phyloP scores from a whole-genome alignment of 768 basidiomycete species.

The Nidula microcarpa region DNA sequence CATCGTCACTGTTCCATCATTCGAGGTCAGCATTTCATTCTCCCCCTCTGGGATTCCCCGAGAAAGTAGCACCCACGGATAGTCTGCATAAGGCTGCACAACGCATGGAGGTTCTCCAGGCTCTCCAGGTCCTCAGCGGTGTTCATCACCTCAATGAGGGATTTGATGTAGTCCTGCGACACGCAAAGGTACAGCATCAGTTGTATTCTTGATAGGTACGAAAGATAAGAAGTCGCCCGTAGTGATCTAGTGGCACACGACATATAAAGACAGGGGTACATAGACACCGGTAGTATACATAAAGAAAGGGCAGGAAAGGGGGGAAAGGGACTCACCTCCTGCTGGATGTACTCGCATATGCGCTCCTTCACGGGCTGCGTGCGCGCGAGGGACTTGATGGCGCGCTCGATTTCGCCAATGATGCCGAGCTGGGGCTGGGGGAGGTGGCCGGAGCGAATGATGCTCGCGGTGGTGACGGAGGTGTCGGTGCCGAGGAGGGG shows the following conservation, averaged over 20 bases:
- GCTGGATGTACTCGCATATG: conserved; percentile 86
- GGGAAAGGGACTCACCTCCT: conserved; percentile 54
- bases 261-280: too few species aligned
- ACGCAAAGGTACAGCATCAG: conserved; percentile 9
- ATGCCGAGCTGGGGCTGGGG: conserved; percentile 76
- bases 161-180: conserved; percentile 80
- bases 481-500: conserved; percentile 64
- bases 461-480: conserved; percentile 55
- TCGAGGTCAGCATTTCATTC: neutral
- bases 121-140: conserved; percentile 93
- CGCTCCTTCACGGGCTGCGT: conserved; percentile 75
- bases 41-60: too few species aligned
- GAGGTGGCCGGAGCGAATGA: conserved; percentile 70
- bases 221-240: too few species aligned
- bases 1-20: conserved; percentile 65
- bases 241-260: too few species aligned
- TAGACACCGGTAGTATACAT: too few species aligned
- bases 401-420: conserved; percentile 74
- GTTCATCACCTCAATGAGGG: conserved; percentile 78
- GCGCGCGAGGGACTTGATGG: conserved; percentile 72
- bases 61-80: conserved; percentile 55
- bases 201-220: too few species aligned
- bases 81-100: conserved; percentile 91
- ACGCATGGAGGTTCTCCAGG: conserved; percentile 82
- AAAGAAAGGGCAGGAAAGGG: conserved; percentile 5